These are phyloP conservation scores for Epichloe uncinata DNA, from an alignment of 2,329 filamentous ascomycete genomes.

Conservation along the genomic window DNA sequence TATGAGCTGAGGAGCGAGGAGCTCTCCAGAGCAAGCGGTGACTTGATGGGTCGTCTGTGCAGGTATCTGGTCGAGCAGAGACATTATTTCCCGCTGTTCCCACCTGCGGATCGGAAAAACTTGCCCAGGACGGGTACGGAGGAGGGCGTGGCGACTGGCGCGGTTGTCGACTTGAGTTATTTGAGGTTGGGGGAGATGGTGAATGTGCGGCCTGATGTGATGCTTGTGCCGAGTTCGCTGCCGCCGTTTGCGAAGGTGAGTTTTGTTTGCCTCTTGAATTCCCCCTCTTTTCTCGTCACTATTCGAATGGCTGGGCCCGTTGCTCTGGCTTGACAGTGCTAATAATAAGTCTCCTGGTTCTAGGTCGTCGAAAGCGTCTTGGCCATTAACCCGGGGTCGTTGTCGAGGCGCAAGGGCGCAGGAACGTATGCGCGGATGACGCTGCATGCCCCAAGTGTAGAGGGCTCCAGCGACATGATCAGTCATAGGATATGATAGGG, in stretches of 20 bases:
- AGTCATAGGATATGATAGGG: slow-evolving; percentile 68
- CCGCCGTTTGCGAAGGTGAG: slow-evolving; percentile 79
- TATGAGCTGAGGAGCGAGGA: slow-evolving; percentile 73
- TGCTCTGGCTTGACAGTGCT: not conserved
- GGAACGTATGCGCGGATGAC: slow-evolving; percentile 78
- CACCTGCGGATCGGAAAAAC: slow-evolving; percentile 55
- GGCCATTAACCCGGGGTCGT: slow-evolving; percentile 76
- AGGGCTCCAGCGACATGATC: slow-evolving; percentile 49
- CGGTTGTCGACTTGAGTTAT: slow-evolving; percentile 72
- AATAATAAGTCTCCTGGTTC: slow-evolving; percentile 6
- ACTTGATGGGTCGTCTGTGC: slow-evolving; percentile 57
- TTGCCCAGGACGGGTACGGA: slow-evolving; percentile 51
- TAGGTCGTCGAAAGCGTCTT: slow-evolving; percentile 85
- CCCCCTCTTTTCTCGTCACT: not conserved
- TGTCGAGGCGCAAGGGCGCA: slow-evolving; percentile 72
- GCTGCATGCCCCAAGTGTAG: slow-evolving; percentile 51
- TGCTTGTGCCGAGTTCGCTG: slow-evolving; percentile 70
- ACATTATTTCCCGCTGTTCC: slow-evolving; percentile 83
- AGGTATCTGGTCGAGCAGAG: slow-evolving; percentile 76
- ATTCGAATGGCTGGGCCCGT: not conserved
- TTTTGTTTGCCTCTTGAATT: not conserved
- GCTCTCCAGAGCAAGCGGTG: slow-evolving; percentile 24
- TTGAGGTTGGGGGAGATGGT: slow-evolving; percentile 81
- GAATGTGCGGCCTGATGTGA: slow-evolving; percentile 69
- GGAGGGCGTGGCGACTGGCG: slow-evolving; percentile 51